phyloP scores from a whole-genome alignment of 176 grass and related monocot species.

The Saccharum officinarum region DNA sequence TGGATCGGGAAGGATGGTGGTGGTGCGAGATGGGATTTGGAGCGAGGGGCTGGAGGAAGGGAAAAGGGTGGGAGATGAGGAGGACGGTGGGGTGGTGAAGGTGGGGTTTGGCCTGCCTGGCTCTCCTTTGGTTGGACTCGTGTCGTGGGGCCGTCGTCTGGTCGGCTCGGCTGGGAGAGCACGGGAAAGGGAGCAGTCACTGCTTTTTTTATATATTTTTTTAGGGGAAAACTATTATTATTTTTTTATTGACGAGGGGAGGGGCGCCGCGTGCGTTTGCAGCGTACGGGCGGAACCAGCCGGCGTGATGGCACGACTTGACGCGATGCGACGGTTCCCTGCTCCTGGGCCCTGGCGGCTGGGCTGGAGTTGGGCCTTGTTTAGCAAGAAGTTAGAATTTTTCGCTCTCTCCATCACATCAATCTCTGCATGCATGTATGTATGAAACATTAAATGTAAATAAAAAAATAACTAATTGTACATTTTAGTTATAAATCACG shows the following conservation, averaged over 20 bases:
- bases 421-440: no score
- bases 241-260: background rate
- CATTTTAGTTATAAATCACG: no score
- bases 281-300: slow-evolving; percentile 7
- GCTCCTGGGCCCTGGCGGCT: no score
- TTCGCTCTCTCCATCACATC: no score
- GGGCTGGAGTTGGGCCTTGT: no score
- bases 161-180: no score
- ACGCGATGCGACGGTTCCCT: slow-evolving; percentile 9
- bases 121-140: background rate
- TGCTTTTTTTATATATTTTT: background rate
- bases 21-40: slow-evolving; percentile 28
- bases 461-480: no score
- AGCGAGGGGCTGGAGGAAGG: slow-evolving; percentile 40
- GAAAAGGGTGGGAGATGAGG: background rate
- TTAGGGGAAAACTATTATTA: no score
- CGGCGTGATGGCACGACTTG: slow-evolving; percentile 7
- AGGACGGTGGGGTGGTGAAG: background rate
- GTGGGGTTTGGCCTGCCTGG: background rate
- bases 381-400: no score
- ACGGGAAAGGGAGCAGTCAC: background rate
- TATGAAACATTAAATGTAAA: no score
- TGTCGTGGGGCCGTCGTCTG: background rate
- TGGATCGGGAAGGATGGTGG: slow-evolving; percentile 39
- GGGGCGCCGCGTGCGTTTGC: background rate